These are phyloP conservation scores for Herpetomonas tarakana DNA, from an alignment of 208 protist species.

Conservation along the genomic window DNA sequence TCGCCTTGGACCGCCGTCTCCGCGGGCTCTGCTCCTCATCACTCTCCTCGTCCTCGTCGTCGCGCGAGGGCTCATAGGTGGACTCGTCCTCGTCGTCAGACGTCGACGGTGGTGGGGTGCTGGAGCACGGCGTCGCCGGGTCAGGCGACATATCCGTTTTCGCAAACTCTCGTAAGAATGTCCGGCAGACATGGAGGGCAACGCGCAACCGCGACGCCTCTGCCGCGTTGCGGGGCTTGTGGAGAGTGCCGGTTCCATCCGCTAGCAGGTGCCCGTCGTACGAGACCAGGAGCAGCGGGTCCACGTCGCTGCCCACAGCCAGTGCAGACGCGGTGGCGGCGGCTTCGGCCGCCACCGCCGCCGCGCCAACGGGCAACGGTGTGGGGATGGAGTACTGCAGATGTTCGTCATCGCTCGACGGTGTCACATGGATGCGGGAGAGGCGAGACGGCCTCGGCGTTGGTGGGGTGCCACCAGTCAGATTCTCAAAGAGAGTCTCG, in stretches of 20 bases:
- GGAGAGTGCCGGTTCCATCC: conserved; percentile 50
- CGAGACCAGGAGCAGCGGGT: conserved; percentile 52
- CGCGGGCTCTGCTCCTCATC: conserved; percentile 7
- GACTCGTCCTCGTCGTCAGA: conserved; percentile 4
- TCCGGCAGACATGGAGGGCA: conserved; percentile 38
- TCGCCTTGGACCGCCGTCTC: neutral
- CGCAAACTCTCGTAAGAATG: conserved; percentile 28
- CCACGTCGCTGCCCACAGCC: conserved; percentile 5
- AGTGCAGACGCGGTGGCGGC: neutral
- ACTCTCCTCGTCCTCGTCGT: conserved; percentile 16
- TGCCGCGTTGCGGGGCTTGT: conserved; percentile 30
- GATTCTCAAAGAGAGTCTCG: conserved; percentile 33
- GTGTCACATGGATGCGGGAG: conserved; percentile 29
- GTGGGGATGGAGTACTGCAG: conserved; percentile 9
- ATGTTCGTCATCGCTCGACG: conserved; percentile 15
- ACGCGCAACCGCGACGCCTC: conserved; percentile 34
- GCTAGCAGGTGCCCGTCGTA: conserved; percentile 63
- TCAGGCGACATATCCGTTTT: neutral
- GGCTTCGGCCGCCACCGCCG: neutral
- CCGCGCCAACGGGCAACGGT: conserved; percentile 4
- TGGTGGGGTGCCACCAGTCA: conserved; percentile 45
- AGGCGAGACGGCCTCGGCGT: conserved; percentile 36
- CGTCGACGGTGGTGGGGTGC: conserved; percentile 9
- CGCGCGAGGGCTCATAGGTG: neutral
- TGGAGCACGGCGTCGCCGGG: conserved; percentile 1